A percentile compares a stretch with the other conserved stretches of the same genome.
Conservation (phyloP, 2,329 filamentous ascomycete species). For the Colletotrichum tanaceti region DNA sequence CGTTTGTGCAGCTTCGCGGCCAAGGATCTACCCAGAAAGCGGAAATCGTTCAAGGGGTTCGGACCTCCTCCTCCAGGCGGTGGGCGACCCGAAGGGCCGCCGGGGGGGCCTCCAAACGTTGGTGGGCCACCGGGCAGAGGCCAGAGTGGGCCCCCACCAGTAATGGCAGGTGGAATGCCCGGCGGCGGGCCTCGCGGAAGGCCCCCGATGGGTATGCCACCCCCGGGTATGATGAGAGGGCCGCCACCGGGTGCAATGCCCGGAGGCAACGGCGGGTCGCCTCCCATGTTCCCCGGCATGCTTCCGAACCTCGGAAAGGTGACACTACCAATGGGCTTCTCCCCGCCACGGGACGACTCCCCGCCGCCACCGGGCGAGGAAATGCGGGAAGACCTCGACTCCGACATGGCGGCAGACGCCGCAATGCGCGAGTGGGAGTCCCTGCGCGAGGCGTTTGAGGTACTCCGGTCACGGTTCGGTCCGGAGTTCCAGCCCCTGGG, state of each 20-base stretch:
- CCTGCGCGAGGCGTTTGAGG: constrained; percentile 77
- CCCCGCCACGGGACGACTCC: constrained; percentile 59
- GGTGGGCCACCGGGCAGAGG: constrained; percentile 20
- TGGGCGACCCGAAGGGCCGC: constrained; percentile 44
- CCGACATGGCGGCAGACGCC: constrained; percentile 73
- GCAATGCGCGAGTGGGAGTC: constrained; percentile 83
- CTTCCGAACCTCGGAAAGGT: constrained; percentile 64
- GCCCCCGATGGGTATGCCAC: constrained; percentile 24
- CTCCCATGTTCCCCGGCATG: constrained; percentile 66
- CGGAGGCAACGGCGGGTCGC: constrained; percentile 50
- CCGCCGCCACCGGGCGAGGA: constrained; percentile 54
- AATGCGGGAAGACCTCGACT: constrained; percentile 64
- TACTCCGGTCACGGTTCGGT: constrained; percentile 74
- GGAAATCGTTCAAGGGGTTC: constrained; percentile 70
- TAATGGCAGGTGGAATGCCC: constrained; percentile 22
- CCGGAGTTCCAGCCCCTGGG: constrained; percentile 81
- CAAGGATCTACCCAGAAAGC: constrained; percentile 82
- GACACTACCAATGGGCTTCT: constrained; percentile 65
- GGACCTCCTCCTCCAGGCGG: constrained; percentile 58
- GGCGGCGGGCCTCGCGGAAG: constrained; percentile 17
- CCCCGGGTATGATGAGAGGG: constrained; percentile 16
- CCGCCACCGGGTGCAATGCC: constrained; percentile 30
- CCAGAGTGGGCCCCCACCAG: constrained; percentile 29
- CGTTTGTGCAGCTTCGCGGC: constrained; percentile 83
- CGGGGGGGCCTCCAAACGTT: constrained; percentile 47